Evolutionary conservation across 2,329 filamentous ascomycete genomes (phyloP).

Genomic region (Myriosclerotinia duriaeana): DNA sequence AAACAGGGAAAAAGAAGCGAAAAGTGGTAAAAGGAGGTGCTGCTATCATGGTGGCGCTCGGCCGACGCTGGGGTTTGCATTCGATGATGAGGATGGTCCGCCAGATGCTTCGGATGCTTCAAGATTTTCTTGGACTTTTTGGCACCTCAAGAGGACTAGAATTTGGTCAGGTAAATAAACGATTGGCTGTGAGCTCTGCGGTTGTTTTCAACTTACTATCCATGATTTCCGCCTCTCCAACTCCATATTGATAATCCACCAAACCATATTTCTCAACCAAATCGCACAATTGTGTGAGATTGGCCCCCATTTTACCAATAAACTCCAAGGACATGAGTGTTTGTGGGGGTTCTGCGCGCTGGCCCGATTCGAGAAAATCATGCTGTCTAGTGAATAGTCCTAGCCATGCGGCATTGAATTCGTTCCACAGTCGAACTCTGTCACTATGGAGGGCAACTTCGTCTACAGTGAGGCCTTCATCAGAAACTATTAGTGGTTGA

Average conservation of each 20-base stretch:
- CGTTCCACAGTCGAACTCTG: constrained; percentile 82
- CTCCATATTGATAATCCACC: constrained; percentile 95
- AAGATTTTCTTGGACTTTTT: constrained; percentile 52
- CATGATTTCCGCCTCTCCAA: constrained; percentile 92
- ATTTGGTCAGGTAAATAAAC: constrained; percentile 3
- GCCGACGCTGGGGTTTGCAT: constrained; percentile 26
- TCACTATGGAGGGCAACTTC: constrained; percentile 73
- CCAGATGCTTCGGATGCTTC: constrained; percentile 29
- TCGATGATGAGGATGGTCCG: constrained; percentile 18
- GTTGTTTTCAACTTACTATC: constrained; percentile 19
- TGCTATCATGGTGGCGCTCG: constrained; percentile 35
- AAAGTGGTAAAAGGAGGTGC: not conserved
- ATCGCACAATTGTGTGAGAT: constrained; percentile 81
- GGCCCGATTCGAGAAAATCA: constrained; percentile 57
- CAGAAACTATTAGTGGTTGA: constrained; percentile 40
- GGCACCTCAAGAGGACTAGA: constrained; percentile 52
- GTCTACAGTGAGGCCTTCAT: constrained; percentile 78
- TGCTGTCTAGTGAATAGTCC: constrained; percentile 80
- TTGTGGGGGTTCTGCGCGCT: constrained; percentile 46
- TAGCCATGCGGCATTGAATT: constrained; percentile 94
- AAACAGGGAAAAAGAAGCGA: constrained; percentile 5
- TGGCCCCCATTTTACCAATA: constrained; percentile 76
- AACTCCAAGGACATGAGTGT: constrained; percentile 66
- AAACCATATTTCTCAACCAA: constrained; percentile 86
- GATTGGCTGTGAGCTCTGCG: not conserved